Evolutionary conservation across 345 rosid species (phyloP).

Genomic region (Eucalyptus sp.): DNA sequence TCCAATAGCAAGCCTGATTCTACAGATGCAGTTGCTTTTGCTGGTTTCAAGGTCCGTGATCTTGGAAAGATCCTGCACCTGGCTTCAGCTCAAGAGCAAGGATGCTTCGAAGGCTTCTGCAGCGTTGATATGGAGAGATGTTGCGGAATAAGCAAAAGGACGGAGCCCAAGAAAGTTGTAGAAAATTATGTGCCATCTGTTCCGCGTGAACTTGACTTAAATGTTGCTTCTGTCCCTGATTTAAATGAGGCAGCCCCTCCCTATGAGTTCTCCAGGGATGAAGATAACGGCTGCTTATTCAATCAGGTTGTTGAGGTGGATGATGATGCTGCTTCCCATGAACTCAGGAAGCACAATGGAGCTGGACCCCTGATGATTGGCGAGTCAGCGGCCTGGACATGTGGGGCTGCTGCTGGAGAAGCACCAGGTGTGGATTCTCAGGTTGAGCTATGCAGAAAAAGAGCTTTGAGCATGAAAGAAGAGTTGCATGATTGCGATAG

Average conservation of each 20-base stretch:
- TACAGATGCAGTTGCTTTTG: slow-evolving; percentile 17
- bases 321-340: slow-evolving; percentile 71
- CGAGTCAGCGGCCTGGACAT: slow-evolving; percentile 39
- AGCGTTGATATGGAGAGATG: slow-evolving; percentile 45
- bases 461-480: slow-evolving; percentile 28
- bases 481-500: slow-evolving; percentile 83
- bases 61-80: slow-evolving; percentile 56
- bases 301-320: slow-evolving; percentile 48
- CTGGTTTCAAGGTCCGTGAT: slow-evolving; percentile 64
- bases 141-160: slow-evolving; percentile 26
- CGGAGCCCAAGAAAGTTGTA: slow-evolving; percentile 16
- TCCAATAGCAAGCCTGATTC: slow-evolving; percentile 15
- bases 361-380: slow-evolving; percentile 53
- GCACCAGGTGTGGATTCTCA: slow-evolving; percentile 38
- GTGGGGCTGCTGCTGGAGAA: slow-evolving; percentile 22
- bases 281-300: slow-evolving; percentile 62
- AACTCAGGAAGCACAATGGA: slow-evolving; percentile 37
- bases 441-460: slow-evolving; percentile 56
- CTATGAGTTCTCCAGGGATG: slow-evolving; percentile 73
- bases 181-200: slow-evolving; percentile 30
- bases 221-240: slow-evolving; percentile 80
- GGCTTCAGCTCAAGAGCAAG: slow-evolving; percentile 72
- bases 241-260: slow-evolving; percentile 82
- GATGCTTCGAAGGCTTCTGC: slow-evolving; percentile 55
- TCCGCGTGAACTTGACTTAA: slow-evolving; percentile 63